These are phyloP conservation scores for Saxispiralis lemnorum DNA, from an alignment of 495 filamentous ascomycete genomes.

Conservation along the genomic window DNA sequence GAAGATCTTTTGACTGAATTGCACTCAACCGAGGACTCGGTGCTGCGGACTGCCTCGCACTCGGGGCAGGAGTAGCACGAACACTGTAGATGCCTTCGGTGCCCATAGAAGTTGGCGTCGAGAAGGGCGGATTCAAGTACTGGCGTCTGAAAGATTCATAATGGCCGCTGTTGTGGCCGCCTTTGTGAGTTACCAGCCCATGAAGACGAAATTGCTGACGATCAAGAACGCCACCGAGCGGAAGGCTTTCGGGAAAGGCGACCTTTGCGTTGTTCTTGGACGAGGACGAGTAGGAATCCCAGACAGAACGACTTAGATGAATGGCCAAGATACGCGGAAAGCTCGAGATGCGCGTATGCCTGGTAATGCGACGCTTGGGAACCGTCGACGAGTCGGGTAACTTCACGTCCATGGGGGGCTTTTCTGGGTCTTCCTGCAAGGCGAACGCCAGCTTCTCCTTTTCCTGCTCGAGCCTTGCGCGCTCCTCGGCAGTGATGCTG, in stretches of 20 bases:
- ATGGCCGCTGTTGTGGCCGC: conserved; percentile 87
- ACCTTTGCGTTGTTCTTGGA: conserved; percentile 91
- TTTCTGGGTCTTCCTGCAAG: conserved; percentile 62
- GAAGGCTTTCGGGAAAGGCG: conserved; percentile 66
- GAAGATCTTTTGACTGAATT: background rate
- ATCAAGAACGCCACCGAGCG: conserved; percentile 61
- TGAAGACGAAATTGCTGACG: conserved; percentile 70
- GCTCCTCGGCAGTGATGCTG: conserved; percentile 29
- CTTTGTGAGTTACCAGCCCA: conserved; percentile 82
- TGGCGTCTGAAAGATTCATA: conserved; percentile 96
- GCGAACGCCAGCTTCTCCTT: conserved; percentile 41
- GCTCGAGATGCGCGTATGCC: conserved; percentile 63
- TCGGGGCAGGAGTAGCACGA: conserved; percentile 28
- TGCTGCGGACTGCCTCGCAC: conserved; percentile 19
- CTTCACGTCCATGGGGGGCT: conserved; percentile 46
- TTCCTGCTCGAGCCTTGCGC: conserved; percentile 30
- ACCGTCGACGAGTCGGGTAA: conserved; percentile 57
- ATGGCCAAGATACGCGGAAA: conserved; percentile 83
- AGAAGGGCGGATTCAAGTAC: conserved; percentile 46
- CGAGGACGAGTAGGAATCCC: conserved; percentile 50
- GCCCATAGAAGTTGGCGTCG: conserved; percentile 62
- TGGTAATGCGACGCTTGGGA: conserved; percentile 67
- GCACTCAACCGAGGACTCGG: conserved; percentile 9
- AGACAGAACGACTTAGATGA: conserved; percentile 85
- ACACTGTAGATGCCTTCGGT: conserved; percentile 50